These are phyloP conservation scores for Sechiopsis laciniata DNA, from an alignment of 306 rosid genomes.

Conservation along the genomic window DNA sequence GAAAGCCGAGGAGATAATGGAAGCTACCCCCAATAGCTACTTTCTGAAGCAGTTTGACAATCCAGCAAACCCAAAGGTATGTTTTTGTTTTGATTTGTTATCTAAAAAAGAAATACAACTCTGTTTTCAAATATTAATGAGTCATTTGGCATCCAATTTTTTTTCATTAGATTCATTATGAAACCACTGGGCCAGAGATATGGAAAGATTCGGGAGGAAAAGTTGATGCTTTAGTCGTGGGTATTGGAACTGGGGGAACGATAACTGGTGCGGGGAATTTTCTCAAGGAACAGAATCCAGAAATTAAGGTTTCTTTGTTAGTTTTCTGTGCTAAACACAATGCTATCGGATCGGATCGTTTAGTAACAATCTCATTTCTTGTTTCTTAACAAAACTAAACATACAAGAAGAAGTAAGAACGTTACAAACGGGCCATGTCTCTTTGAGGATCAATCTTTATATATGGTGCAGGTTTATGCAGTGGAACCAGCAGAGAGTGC, in stretches of 20 bases:
- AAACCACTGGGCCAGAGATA: slow-evolving; percentile 85
- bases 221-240: slow-evolving; percentile 58
- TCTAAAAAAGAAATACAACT: background rate
- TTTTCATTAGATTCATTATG: slow-evolving; percentile 58
- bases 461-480: slow-evolving; percentile 46
- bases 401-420: background rate
- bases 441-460: background rate
- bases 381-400: background rate
- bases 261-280: slow-evolving; percentile 57
- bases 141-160: background rate
- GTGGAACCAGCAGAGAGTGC: slow-evolving; percentile 81
- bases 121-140: background rate
- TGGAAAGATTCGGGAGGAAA: slow-evolving; percentile 73
- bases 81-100: background rate
- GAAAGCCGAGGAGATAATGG: slow-evolving; percentile 47
- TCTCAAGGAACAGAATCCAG: slow-evolving; percentile 63
- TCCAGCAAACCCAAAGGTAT: slow-evolving; percentile 60
- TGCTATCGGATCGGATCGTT: background rate
- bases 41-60: slow-evolving; percentile 53
- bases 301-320: slow-evolving; percentile 49
- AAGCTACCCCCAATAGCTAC: slow-evolving; percentile 43
- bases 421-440: background rate
- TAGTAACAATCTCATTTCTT: background rate
- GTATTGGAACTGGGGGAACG: slow-evolving; percentile 82
- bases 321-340: background rate